Conservation (phyloP, 1,284 basidiomycete species). For the Cutaneotrichosporon sp. region DNA sequence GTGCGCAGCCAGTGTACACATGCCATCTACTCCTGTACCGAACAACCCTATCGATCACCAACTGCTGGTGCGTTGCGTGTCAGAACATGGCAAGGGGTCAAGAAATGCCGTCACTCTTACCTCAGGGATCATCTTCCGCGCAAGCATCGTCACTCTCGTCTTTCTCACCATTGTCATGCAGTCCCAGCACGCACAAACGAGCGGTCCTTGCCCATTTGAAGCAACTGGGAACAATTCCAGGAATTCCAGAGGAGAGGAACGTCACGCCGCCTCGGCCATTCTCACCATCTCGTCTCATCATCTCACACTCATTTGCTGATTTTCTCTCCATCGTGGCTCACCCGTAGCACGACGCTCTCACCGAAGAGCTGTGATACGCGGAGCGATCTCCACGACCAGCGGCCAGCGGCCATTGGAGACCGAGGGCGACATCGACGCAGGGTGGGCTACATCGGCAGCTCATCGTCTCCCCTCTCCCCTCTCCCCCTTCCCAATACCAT, state of each 20-base stretch:
- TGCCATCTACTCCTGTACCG: neutral
- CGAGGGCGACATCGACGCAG: neutral
- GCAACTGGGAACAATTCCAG: too few species aligned
- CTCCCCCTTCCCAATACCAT: neutral
- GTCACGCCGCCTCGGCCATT: neutral
- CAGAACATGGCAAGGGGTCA: neutral
- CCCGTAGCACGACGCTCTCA: neutral
- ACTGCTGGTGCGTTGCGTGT: neutral
- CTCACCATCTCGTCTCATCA: neutral
- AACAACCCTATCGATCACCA: neutral
- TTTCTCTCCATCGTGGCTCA: neutral
- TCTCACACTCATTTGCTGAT: neutral
- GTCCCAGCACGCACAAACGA: neutral
- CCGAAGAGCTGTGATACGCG: neutral
- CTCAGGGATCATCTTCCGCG: neutral
- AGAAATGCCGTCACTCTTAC: neutral
- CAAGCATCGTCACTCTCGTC: neutral
- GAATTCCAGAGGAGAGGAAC: neutral
- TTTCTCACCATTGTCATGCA: neutral
- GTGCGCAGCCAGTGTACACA: neutral
- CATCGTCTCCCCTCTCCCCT: too few species aligned
- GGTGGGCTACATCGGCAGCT: neutral
- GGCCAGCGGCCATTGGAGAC: neutral
- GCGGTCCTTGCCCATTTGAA: too few species aligned
- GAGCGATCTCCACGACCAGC: neutral